Evolutionary conservation across 2,329 filamentous ascomycete species (phyloP).

Genomic region (Taxawa tesnikishii): DNA sequence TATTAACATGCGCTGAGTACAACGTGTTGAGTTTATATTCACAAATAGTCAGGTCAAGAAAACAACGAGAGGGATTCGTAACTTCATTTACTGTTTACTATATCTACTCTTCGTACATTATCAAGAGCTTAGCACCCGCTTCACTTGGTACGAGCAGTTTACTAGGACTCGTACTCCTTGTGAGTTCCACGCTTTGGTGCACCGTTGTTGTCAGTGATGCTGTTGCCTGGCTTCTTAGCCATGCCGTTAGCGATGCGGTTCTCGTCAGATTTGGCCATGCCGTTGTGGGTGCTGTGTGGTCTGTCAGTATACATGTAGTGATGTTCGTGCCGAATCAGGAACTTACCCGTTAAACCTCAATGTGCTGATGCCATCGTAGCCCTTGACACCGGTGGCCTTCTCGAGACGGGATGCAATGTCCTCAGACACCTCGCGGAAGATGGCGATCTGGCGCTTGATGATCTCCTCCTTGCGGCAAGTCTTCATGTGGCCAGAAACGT

Average conservation of each 20-base stretch:
- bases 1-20: no score
- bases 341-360: constrained; percentile 44
- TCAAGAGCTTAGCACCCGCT: no score
- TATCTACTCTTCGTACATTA: no score
- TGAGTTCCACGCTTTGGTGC: constrained; percentile 34
- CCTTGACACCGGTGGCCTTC: constrained; percentile 51
- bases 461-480: constrained; percentile 47
- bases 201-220: constrained; percentile 32
- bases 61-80: no score
- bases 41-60: no score
- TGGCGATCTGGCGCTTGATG: constrained; percentile 51
- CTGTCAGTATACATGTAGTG: background rate
- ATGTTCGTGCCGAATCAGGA: background rate
- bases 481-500: constrained; percentile 50
- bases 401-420: constrained; percentile 47
- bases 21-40: no score
- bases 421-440: constrained; percentile 50
- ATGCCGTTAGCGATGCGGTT: constrained; percentile 41
- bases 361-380: constrained; percentile 43
- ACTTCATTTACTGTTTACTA: no score
- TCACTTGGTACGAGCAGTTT: no score
- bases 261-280: constrained; percentile 39
- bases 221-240: constrained; percentile 13
- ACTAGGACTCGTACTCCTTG: constrained; percentile 11
- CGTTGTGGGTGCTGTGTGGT: constrained; percentile 44